phyloP scores from a whole-genome alignment of 2,329 filamentous ascomycete genomes.

The Calonectria hawksworthii region DNA sequence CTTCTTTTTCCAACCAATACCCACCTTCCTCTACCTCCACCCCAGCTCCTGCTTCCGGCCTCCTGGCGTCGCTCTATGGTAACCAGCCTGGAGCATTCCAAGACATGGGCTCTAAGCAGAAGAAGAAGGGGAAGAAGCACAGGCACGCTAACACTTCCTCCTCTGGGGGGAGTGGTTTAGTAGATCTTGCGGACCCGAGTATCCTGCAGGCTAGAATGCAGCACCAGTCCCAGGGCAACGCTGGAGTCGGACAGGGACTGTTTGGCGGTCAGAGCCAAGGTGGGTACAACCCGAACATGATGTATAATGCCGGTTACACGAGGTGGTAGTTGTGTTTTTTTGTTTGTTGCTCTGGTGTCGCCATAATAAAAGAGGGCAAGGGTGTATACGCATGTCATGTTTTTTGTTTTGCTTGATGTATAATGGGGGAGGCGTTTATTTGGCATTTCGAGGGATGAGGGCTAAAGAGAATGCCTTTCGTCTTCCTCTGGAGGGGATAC shows the following conservation, averaged over 20 bases:
- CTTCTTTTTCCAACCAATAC: slow-evolving; percentile 91
- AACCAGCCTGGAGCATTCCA: slow-evolving; percentile 87
- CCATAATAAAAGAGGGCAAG: slow-evolving; percentile 32
- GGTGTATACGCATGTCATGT: slow-evolving; percentile 43
- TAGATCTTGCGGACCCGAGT: slow-evolving; percentile 99
- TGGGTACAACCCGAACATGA: slow-evolving; percentile 92
- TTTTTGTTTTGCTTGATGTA: slow-evolving; percentile 39
- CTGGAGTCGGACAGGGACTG: slow-evolving; percentile 88
- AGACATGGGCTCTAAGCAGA: slow-evolving; percentile 96
- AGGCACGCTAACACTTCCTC: slow-evolving; percentile 99
- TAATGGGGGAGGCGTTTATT: slow-evolving; percentile 45
- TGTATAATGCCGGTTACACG: slow-evolving; percentile 81
- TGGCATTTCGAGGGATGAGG: slow-evolving; percentile 43
- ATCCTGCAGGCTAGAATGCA: slow-evolving; percentile 99
- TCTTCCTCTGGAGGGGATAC: slow-evolving; percentile 43
- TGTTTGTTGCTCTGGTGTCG: slow-evolving; percentile 34
- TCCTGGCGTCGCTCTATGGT: slow-evolving; percentile 93
- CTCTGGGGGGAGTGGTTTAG: slow-evolving; percentile 98
- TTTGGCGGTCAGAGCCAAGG: slow-evolving; percentile 92
- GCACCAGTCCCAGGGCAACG: slow-evolving; percentile 85
- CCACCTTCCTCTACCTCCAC: slow-evolving; percentile 84
- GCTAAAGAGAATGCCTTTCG: slow-evolving; percentile 36
- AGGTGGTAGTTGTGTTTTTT: slow-evolving; percentile 69
- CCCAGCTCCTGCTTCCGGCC: slow-evolving; percentile 90
- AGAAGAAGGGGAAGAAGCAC: slow-evolving; percentile 99